Conservation (phyloP, 768 basidiomycete genomes). For the Multifurca ochricompacta region DNA sequence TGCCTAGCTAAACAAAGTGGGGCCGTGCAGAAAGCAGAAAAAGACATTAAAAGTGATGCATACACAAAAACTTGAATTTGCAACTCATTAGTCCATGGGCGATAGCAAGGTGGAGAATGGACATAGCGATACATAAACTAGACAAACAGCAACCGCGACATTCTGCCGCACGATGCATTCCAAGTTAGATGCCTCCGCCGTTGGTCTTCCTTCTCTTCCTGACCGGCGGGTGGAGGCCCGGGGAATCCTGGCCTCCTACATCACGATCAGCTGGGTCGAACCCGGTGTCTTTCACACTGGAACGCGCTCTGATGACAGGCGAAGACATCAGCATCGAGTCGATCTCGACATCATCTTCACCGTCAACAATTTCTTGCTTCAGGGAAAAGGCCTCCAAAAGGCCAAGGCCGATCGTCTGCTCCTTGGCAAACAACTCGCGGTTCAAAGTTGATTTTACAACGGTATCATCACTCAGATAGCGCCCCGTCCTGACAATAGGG, state of each 20-base stretch:
- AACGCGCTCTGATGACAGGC: constrained; percentile 17
- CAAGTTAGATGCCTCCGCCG: constrained; percentile 1
- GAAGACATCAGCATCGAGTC: constrained; percentile 21
- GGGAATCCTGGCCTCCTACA: constrained; percentile 14
- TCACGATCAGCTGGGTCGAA: constrained; percentile 10
- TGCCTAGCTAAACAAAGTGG: not conserved
- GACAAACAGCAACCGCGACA: not conserved
- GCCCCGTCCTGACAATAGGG: constrained; percentile 19
- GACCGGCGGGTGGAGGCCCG: constrained; percentile 16
- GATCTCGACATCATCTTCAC: constrained; percentile 17
- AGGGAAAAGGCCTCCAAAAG: constrained; percentile 27
- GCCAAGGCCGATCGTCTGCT: constrained; percentile 20
- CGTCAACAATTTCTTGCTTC: constrained; percentile 13
- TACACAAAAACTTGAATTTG: constrained; percentile 3
- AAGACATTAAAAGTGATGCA: not conserved
- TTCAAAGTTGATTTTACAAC: constrained; percentile 10
- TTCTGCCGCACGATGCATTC: not conserved
- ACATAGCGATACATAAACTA: constrained; percentile 13
- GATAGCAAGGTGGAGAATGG: not conserved
- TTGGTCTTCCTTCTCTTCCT: constrained; percentile 32
- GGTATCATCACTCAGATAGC: constrained; percentile 15
- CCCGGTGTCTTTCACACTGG: not conserved
- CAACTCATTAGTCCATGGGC: not conserved
- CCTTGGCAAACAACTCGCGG: constrained; percentile 7
- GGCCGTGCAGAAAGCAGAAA: not conserved